A percentile compares a stretch with the other conserved stretches of the same genome.
Conservation (phyloP, 352 stramenopile species). For the Pelagophyceae sp. region DNA sequence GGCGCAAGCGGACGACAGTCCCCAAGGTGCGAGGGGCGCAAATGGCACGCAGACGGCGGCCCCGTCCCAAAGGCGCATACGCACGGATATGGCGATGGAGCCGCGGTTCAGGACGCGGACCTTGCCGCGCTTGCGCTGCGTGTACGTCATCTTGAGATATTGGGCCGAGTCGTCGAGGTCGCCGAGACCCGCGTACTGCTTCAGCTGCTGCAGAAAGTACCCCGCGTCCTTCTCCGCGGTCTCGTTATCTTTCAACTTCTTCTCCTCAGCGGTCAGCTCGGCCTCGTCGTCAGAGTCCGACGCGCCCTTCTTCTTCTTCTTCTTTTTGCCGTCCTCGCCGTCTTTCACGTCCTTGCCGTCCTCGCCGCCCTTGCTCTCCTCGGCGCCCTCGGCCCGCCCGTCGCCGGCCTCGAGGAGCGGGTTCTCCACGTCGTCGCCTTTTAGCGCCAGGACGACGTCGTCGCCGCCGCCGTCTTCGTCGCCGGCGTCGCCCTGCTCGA, state of each 20-base stretch:
- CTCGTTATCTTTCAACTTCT: constrained; percentile 19
- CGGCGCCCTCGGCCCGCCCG: too few species aligned
- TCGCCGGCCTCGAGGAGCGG: constrained; percentile 10
- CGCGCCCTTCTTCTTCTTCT: constrained; percentile 17
- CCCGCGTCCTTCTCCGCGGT: constrained; percentile 20
- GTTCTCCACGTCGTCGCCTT: constrained; percentile 18
- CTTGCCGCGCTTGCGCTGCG: constrained; percentile 17
- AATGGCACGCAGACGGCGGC: too few species aligned
- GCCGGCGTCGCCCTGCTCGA: neutral
- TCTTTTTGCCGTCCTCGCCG: constrained; percentile 19
- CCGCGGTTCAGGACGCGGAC: neutral
- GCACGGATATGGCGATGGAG: constrained; percentile 24
- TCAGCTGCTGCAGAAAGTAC: constrained; percentile 13
- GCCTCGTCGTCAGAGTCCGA: neutral
- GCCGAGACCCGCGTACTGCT: constrained; percentile 21
- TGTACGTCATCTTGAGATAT: constrained; percentile 23
- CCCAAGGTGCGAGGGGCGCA: too few species aligned
- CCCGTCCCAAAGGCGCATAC: too few species aligned
- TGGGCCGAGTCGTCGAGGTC: constrained; percentile 9
- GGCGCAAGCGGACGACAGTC: too few species aligned
- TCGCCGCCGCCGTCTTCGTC: neutral
- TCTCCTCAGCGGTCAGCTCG: constrained; percentile 19
- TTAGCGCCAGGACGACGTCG: neutral
- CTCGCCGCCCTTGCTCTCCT: constrained; percentile 22
- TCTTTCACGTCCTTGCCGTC: constrained; percentile 3